Conservation (phyloP, 1,284 basidiomycete genomes). For the Ustilago sp. region DNA sequence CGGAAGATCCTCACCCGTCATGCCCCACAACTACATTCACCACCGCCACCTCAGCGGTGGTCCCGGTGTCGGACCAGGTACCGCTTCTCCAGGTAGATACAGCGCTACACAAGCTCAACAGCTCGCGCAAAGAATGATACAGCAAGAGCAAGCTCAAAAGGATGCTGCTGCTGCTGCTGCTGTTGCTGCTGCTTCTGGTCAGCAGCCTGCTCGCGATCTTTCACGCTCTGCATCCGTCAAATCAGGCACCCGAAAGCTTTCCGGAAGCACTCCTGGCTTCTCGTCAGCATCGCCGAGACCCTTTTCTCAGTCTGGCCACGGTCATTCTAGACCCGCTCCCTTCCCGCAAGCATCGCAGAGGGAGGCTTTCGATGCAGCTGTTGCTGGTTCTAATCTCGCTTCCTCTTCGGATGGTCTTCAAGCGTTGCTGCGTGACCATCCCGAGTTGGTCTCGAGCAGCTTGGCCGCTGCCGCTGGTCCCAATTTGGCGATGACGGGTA, state of each 20-base stretch:
- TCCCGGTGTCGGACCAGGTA: constrained; percentile 49
- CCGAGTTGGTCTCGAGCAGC: constrained; percentile 64
- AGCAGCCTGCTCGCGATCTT: constrained; percentile 18
- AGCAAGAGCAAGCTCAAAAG: constrained; percentile 36
- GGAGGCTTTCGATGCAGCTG: constrained; percentile 58
- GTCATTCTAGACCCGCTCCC: constrained; percentile 52
- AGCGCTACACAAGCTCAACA: constrained; percentile 44
- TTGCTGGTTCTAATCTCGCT: constrained; percentile 60
- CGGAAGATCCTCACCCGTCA: constrained; percentile 31
- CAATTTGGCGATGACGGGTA: constrained; percentile 41
- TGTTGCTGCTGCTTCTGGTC: constrained; percentile 6
- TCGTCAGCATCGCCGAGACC: constrained; percentile 46
- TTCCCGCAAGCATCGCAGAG: constrained; percentile 54
- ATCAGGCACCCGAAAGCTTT: constrained; percentile 24
- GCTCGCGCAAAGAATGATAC: constrained; percentile 35
- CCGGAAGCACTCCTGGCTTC: constrained; percentile 36
- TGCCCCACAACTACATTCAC: constrained; percentile 74
- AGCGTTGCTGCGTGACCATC: constrained; percentile 66
- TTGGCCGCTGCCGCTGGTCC: constrained; percentile 63
- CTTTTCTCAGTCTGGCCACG: constrained; percentile 42
- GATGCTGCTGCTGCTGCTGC: constrained; percentile 17
- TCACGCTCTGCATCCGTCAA: constrained; percentile 38
- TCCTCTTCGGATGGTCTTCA: constrained; percentile 63
- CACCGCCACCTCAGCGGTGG: constrained; percentile 74
- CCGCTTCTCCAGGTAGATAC: constrained; percentile 46